Evolutionary conservation across 306 rosid genomes (phyloP).

Genomic region (Echinosophora koreensis): DNA sequence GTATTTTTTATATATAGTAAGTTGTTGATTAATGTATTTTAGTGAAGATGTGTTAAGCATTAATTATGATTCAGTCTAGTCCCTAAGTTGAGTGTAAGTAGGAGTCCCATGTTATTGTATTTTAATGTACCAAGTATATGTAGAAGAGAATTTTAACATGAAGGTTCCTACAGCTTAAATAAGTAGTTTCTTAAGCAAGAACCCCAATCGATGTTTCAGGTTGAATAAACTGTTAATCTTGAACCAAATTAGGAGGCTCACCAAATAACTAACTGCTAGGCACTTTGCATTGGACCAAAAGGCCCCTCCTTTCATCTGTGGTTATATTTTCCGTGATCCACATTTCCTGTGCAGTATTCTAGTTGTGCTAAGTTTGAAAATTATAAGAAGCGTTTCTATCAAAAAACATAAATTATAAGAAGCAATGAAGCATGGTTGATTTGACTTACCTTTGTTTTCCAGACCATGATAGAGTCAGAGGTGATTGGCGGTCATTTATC

Average conservation of each 20-base stretch:
- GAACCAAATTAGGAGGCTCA: background rate
- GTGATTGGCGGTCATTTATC: slow-evolving; percentile 5
- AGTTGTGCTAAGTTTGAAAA: slow-evolving; percentile 30
- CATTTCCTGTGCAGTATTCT: background rate
- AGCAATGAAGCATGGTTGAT: background rate
- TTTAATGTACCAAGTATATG: background rate
- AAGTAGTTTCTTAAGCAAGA: background rate
- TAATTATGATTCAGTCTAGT: background rate
- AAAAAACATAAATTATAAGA: too few relatives aligned
- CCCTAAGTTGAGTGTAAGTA: too few relatives aligned
- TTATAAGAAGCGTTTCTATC: background rate
- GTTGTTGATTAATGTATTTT: background rate
- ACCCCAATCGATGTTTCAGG: background rate
- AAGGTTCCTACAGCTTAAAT: slow-evolving; percentile 5
- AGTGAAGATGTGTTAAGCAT: slow-evolving; percentile 18
- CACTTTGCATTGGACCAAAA: slow-evolving; percentile 13
- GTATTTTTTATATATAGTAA: background rate
- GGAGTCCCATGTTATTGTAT: background rate
- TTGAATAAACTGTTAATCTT: background rate
- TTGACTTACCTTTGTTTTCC: background rate
- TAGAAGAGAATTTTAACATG: background rate
- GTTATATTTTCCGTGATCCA: background rate
- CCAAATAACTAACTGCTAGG: slow-evolving; percentile 4
- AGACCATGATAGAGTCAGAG: background rate
- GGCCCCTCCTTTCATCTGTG: slow-evolving; percentile 2